These are phyloP conservation scores for Phycomyces nitens DNA, from an alignment of 192 early-diverging fungal species.

Conservation along the genomic window DNA sequence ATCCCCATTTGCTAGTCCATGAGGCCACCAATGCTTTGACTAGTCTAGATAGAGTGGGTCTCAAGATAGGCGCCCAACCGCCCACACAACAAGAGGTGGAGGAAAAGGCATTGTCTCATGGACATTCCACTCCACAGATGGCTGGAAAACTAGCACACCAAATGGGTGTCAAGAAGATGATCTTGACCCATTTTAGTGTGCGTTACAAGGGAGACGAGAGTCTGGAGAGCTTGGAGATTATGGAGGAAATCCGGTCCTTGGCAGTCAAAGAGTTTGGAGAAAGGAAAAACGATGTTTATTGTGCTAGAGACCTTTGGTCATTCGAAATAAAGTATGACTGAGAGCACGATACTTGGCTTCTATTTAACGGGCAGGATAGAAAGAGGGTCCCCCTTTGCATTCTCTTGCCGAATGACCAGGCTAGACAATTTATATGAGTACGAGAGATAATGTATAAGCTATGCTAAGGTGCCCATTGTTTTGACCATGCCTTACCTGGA, in stretches of 20 bases:
- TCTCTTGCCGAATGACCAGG: slow-evolving; percentile 24
- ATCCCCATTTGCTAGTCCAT: slow-evolving; percentile 45
- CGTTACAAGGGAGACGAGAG: slow-evolving; percentile 50
- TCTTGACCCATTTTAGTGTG: slow-evolving; percentile 54
- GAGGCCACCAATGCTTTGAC: slow-evolving; percentile 56
- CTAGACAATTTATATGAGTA: neutral
- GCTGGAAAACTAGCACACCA: slow-evolving; percentile 44
- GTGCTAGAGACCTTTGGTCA: slow-evolving; percentile 36
- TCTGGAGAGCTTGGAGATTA: slow-evolving; percentile 35
- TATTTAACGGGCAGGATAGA: neutral
- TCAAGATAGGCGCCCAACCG: neutral
- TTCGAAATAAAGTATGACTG: slow-evolving; percentile 20
- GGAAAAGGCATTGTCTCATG: slow-evolving; percentile 37
- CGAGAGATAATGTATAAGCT: neutral
- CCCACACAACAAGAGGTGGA: slow-evolving; percentile 35
- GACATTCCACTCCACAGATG: slow-evolving; percentile 59
- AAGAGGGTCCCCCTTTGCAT: slow-evolving; percentile 7
- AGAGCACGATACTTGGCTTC: neutral
- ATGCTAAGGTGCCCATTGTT: neutral
- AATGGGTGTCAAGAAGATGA: slow-evolving; percentile 36
- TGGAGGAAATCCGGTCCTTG: slow-evolving; percentile 49
- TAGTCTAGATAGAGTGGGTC: slow-evolving; percentile 22
- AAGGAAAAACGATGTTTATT: slow-evolving; percentile 26
- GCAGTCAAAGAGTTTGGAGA: slow-evolving; percentile 45
- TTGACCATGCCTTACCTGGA: slow-evolving; percentile 4